Evolutionary conservation across 2,329 filamentous ascomycete genomes (phyloP), one percentile per base, ranked within the genome.

Genomic region (Alternaria ventricosa): DNA sequence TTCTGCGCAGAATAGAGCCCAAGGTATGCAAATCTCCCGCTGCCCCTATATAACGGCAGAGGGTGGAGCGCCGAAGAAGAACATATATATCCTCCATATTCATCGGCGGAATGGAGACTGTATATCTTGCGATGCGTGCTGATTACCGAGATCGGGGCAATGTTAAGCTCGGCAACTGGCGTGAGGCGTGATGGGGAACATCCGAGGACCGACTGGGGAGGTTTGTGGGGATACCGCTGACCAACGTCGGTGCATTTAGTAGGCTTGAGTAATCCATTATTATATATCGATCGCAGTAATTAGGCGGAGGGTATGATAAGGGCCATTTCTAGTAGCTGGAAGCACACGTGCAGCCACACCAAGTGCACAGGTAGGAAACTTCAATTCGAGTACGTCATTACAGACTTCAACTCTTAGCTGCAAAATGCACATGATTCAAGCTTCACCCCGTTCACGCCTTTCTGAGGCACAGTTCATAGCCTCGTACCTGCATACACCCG

Each of bases 1-100:
- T 79, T 75, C 77, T 71, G 76, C 76, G 77, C 65, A 79, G 67
- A 78, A 77, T 77, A 68, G 74, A 77, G 75, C 71, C 76, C 74
- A 76, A 74, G 66, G 63, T 71, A 58, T 10, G 43, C 33, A 41
- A 55, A 45, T 50, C 47, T 58, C 54, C 44, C 66, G 62, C 60
- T 57, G 54, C 45, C 53, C 47, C 60, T 57, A 51, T 60, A 57
- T 49, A 49, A 50, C 36, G 28, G 54, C 66, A 18, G 18, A 41
- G 49, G 54, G 36, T 33, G 15, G 45, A 47, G 55, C 27, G 55
- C 65, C 47, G n/a, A 36, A 44, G 28, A 30, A 12, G 27, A 20
- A 45, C 50, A 65, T 72, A 70, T 72, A 74, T 59, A 41, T 10
- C n/a, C 30, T 53, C 33, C 70, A 70, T 71, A 6, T 3, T 60